phyloP scores from a whole-genome alignment of 257 asterid species.

The Solanum habrochaites region DNA sequence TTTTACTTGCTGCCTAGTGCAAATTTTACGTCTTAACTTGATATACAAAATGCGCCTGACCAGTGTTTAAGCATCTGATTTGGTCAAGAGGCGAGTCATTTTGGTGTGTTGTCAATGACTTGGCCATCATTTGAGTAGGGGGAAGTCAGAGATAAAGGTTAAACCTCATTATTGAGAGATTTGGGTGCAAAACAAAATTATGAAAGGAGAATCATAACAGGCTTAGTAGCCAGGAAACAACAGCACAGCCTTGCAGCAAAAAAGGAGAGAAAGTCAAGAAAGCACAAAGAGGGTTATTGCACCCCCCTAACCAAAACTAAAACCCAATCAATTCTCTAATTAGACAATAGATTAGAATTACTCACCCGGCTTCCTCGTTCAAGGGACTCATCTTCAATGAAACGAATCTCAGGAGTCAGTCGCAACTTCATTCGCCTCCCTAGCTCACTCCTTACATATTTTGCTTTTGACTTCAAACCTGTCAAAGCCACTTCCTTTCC shows the following conservation, averaged over 20 bases:
- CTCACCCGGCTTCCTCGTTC: conserved; percentile 99
- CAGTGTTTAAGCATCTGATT: neutral
- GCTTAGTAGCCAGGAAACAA: neutral
- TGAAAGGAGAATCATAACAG: neutral
- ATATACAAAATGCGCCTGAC: neutral
- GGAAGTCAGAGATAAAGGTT: neutral
- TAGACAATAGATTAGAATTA: neutral
- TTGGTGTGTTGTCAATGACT: neutral
- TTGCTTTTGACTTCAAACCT: conserved; percentile 81
- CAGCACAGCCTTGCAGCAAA: neutral
- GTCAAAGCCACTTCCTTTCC: conserved; percentile 95
- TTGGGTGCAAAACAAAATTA: neutral
- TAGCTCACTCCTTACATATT: conserved; percentile 79
- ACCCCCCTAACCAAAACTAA: neutral
- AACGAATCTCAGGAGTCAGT: conserved; percentile 90
- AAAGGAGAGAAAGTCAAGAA: neutral
- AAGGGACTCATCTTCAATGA: conserved; percentile 83
- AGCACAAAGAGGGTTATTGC: neutral
- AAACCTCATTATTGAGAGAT: neutral
- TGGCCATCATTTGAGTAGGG: neutral
- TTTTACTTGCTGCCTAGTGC: neutral
- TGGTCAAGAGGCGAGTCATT: neutral
- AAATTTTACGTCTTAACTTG: neutral
- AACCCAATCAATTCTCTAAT: neutral
- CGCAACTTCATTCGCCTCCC: conserved; percentile 96